Percentiles rank a stretch among this genome's conserved stretches.
phyloP scores from a whole-genome alignment of 2,329 filamentous ascomycete species.

The Pseudocercospora cruenta region DNA sequence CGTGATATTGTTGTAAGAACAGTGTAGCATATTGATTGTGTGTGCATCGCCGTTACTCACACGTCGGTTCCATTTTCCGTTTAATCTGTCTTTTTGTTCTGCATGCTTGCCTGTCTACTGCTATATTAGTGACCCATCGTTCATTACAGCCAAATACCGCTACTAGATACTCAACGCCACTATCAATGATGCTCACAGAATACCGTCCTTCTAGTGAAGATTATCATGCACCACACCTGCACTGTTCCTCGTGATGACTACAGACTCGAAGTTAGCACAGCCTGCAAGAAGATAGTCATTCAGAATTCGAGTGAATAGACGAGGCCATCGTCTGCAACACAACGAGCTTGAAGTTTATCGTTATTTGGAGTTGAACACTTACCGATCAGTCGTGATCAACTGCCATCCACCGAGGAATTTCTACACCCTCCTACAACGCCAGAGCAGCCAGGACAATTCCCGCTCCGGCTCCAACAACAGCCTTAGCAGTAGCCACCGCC shows the following conservation, averaged over 20 bases:
- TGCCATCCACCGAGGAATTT: no score
- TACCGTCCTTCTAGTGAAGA: background rate
- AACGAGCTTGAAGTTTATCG: no score
- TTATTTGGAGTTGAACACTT: no score
- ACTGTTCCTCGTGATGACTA: no score
- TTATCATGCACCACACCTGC: background rate
- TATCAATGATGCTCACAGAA: background rate
- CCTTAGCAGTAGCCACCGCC: background rate
- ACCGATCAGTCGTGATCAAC: no score
- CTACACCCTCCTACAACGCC: background rate
- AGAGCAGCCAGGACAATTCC: background rate
- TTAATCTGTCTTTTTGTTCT: background rate
- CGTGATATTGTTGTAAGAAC: background rate
- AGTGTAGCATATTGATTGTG: background rate
- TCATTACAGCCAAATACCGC: background rate
- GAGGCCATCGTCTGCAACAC: no score
- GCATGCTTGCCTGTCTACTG: background rate
- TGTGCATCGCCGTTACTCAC: no score
- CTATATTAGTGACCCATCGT: background rate
- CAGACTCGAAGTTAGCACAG: no score
- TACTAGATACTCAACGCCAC: background rate
- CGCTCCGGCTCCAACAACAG: background rate
- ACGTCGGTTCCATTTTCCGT: no score
- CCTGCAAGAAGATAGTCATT: no score
- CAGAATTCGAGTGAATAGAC: no score